Evolutionary conservation across 768 basidiomycete species (phyloP), one percentile per base, ranked within the genome.

Genomic region (Psilocybe cyanescens): DNA sequence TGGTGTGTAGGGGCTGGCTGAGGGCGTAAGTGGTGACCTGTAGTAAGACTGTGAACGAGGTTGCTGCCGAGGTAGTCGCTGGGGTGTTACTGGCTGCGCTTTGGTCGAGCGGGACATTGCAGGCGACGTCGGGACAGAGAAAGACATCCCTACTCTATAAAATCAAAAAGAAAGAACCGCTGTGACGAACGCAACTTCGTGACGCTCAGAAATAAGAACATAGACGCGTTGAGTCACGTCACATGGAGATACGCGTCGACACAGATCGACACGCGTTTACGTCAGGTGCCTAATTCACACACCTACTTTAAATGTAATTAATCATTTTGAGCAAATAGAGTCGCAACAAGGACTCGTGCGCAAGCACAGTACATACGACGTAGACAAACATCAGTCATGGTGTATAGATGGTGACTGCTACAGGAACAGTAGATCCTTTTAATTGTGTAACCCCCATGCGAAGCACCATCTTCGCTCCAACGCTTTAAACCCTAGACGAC

Each of bases 1-100:
- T 31, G 89, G 88, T 3, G 88, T 89, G 72, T 88, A 89, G 7
- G 89, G 87, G 58, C 71, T 72, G 17, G 88, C 87, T 56, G 81
- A 79, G 24, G 89, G 87, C 12, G 88, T 88, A 55, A 81, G 72
- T 17, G 89, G 88, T 63, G 88, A 88, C 73, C 78, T 82, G 75
- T 81, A 75, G 67, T 77, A 74, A 44, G 80, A 80, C 47, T 79
- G 78, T 24, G 81, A 77, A 64, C 80, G 75, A 51, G 77, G 77
- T 62, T 81, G 79, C 44, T 75, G 75, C 41, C 81, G 80, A 57
- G 81, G 72, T 70, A 80, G 75, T 66, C 89, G 85, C 72, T 89
- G 89, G 47, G 89, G 89, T 35, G 89, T 91, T 52, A 86, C 81
- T 52, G 89, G 89, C 63, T 76, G 73, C 60, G 68, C 68, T 72